A percentile compares a stretch with the other conserved stretches of the same genome.
phyloP scores from a whole-genome alignment of 1,284 basidiomycete species.

The Puccinia polysora region DNA sequence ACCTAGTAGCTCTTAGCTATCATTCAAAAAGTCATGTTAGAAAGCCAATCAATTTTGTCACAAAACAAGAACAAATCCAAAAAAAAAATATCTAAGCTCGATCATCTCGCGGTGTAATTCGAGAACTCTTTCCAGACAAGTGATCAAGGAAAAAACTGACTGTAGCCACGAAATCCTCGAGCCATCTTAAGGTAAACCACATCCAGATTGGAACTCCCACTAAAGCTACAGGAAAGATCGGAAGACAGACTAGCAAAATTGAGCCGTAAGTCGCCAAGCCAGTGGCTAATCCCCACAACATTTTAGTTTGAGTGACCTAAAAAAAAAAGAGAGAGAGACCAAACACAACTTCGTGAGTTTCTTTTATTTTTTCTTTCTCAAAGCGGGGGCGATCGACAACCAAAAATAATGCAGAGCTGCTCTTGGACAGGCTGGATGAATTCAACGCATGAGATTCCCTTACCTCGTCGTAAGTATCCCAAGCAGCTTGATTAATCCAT shows the following conservation, averaged over 20 bases:
- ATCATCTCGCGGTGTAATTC: not conserved
- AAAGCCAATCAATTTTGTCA: too few species aligned
- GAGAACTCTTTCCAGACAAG: not conserved
- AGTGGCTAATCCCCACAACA: conserved; percentile 70
- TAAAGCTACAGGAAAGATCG: conserved; percentile 60
- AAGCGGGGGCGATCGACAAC: too few species aligned
- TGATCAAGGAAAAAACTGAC: not conserved
- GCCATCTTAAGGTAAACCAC: conserved; percentile 81
- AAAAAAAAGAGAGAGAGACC: not conserved
- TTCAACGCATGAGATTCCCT: too few species aligned
- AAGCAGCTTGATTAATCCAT: too few species aligned
- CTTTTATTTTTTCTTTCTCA: too few species aligned
- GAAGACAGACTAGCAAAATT: conserved; percentile 61
- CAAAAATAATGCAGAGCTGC: too few species aligned
- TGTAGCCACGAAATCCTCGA: conserved; percentile 72
- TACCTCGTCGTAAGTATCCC: conserved; percentile 43
- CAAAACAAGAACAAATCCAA: too few species aligned
- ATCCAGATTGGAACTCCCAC: conserved; percentile 66
- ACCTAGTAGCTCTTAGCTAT: conserved; percentile 63
- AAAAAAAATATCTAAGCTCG: too few species aligned
- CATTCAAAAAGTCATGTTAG: not conserved
- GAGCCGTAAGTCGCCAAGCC: conserved; percentile 64
- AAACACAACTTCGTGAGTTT: not conserved
- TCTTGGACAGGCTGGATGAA: too few species aligned
- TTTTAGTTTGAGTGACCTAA: conserved; percentile 78